Base-by-base conservation (phyloP, 169 alveolate genomes). In the Cytauxzoon felis region DNA sequence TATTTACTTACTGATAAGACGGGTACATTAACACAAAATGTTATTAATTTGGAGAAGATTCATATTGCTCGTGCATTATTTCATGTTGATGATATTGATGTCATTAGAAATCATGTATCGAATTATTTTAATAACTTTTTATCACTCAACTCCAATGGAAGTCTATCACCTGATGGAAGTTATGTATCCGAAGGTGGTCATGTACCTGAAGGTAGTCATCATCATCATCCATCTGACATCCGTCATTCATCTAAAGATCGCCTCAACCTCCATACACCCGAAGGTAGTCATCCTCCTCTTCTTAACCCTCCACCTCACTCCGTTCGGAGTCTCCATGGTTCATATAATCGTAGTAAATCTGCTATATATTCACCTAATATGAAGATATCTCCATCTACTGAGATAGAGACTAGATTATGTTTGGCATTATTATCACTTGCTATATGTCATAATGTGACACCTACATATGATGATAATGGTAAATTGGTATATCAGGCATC, bases 21-120 rank as follows among this genome's bases (percentile, higher is more conserved):
- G 5, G 99, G 99, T 18, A 97, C 99, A 8, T 81, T 97, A 56
- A 97, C 99, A 18, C 92, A 95, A 76, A 97, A 97, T 78, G 98
- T 94, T 47, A 96, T 97, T 98, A 84, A 90, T n/a, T 69, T 87
- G 16, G 88, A 84, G 36, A 72, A 73, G 29, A 73, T 88, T 29
- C 91, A 88, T 71, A 69, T 84, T 5, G 90, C 91, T 5, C 32
- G 88, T 1, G 93, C 88, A 50, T 56, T 79, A 13, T 79, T 87
- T 52, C 87, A 80, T 30, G 76, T 57, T 49, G 51, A 68, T 49
- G 54, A 60, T 66, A 54, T 61, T 38, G 64, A 49, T 58, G 32
- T 73, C 34, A 47, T 67, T 5, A 30, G 69, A 5, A 48, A 78
- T 58, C 78, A 81, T 50, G 79, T 79, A 27, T 50, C 21, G 24